Evolutionary conservation across 2,329 filamentous ascomycete genomes (phyloP), one percentile per base, ranked within the genome.

Genomic region (Ceratocystis ficicola): DNA sequence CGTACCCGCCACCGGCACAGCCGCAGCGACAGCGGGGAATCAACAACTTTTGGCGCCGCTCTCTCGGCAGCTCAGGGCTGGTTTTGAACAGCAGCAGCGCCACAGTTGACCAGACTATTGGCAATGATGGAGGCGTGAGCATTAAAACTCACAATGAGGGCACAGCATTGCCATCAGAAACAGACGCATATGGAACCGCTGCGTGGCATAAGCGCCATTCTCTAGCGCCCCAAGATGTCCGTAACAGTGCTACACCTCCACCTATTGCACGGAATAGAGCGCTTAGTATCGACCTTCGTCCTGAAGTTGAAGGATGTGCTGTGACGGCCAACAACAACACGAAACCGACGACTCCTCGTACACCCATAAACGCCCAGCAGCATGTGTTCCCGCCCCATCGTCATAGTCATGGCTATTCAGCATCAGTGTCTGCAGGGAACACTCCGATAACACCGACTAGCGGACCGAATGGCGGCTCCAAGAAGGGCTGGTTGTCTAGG

Each of bases 221-320:
- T 0, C 66, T 69, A 0, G 64, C 50, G 5, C 44, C 36, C n/a
- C 77, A 78, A 0, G 78, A 80, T 3, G 79, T 81, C 8, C 72
- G 76, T 3, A 72, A 74, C 1, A 78, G 81, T 36, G 79, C 80
- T 0, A 84, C 82, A 6, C 82, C 82, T 2, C 82, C 82, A 3
- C 82, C 82, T 1, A 84, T 84, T 63, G 73, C 79, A 74, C 76
- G 81, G 17, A 80, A 78, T 63, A 74, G 69, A 28, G 66, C 55
- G 15, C 57, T 65, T 36, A 69, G 68, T 36, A 65, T 66, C 44
- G 62, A 65, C 46, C 64, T 48, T n/a, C 44, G 52, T 2, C 28
- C 57, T 2, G 66, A 62, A 20, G 4, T 20, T 15, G 36, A 46
- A 25, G 20, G 50, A 25, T 32, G 65, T 48, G 65, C 50, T 48